These are phyloP conservation scores for Yamadazyma ubonensis DNA, from an alignment of 805 yeast species.

Conservation along the genomic window DNA sequence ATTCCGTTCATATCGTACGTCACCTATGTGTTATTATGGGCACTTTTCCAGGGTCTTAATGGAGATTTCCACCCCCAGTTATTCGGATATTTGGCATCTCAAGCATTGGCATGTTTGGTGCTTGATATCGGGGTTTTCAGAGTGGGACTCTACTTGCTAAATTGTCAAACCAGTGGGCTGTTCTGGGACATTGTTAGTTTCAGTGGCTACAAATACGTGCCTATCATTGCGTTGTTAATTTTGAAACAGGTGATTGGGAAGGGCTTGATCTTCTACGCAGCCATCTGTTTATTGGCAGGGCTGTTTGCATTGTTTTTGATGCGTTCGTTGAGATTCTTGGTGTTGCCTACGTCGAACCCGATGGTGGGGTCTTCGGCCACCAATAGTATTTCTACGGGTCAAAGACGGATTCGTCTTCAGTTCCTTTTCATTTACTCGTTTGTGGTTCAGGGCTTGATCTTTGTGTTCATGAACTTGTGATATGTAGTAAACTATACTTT, in stretches of 20 bases:
- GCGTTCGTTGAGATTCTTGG: constrained; percentile 67
- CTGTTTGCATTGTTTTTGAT: constrained; percentile 58
- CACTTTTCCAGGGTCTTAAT: constrained; percentile 77
- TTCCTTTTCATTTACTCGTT: constrained; percentile 84
- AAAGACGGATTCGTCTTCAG: constrained; percentile 79
- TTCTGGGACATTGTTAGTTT: constrained; percentile 84
- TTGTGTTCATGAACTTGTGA: constrained; percentile 59
- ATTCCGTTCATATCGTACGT: constrained; percentile 92
- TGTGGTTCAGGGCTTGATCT: constrained; percentile 69
- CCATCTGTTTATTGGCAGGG: constrained; percentile 26
- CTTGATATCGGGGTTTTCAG: constrained; percentile 75
- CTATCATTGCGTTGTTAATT: constrained; percentile 59
- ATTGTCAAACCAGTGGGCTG: constrained; percentile 57
- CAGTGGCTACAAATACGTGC: constrained; percentile 92
- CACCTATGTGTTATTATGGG: constrained; percentile 82
- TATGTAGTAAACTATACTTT: too few species aligned
- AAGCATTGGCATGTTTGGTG: constrained; percentile 78
- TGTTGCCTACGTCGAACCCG: constrained; percentile 54
- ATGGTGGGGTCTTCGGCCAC: constrained; percentile 30
- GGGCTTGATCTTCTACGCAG: constrained; percentile 37
- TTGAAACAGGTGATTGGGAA: constrained; percentile 46
- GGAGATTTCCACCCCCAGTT: constrained; percentile 93
- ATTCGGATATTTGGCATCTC: constrained; percentile 82
- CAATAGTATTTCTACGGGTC: constrained; percentile 61
- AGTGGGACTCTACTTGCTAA: constrained; percentile 78